Evolutionary conservation across 192 early-diverging fungal genomes (phyloP).

Genomic region (Gigaspora rosea): DNA sequence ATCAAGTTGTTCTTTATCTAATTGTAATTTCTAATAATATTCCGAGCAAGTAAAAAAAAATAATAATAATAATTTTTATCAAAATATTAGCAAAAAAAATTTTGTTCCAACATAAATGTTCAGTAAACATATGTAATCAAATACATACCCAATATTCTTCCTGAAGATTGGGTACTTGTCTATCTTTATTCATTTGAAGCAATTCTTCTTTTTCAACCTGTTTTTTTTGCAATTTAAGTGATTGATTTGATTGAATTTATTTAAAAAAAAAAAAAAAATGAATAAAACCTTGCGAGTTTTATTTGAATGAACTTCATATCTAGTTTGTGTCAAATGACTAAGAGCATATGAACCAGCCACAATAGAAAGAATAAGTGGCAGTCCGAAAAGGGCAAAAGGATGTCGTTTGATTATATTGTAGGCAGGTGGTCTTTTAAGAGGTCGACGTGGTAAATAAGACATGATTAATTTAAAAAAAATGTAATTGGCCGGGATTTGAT

Average conservation of each 20-base stretch:
- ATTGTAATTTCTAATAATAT: constrained; percentile 31
- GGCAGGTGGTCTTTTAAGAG: neutral
- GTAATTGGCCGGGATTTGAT: too few relatives aligned
- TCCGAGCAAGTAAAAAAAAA: neutral
- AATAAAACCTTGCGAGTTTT: neutral
- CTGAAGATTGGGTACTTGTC: constrained; percentile 65
- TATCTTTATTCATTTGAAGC: constrained; percentile 51
- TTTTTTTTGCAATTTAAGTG: neutral
- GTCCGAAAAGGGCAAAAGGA: constrained; percentile 69
- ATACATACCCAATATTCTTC: constrained; percentile 68
- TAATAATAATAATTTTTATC: too few relatives aligned
- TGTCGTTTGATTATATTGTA: constrained; percentile 29
- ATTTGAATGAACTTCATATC: constrained; percentile 57
- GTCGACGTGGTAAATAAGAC: too few relatives aligned
- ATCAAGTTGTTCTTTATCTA: constrained; percentile 37
- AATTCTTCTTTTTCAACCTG: constrained; percentile 60
- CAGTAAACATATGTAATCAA: neutral
- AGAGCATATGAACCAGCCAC: constrained; percentile 73
- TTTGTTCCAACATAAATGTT: neutral
- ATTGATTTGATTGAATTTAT: neutral
- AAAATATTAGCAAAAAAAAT: neutral
- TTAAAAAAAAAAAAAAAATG: neutral
- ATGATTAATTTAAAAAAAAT: too few relatives aligned
- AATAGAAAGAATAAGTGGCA: constrained; percentile 70
- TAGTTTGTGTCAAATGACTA: constrained; percentile 69